A percentile compares a stretch with the other conserved stretches of the same genome.
Conservation (phyloP, 129 eudicot species). For the Artemisia tridentata region DNA sequence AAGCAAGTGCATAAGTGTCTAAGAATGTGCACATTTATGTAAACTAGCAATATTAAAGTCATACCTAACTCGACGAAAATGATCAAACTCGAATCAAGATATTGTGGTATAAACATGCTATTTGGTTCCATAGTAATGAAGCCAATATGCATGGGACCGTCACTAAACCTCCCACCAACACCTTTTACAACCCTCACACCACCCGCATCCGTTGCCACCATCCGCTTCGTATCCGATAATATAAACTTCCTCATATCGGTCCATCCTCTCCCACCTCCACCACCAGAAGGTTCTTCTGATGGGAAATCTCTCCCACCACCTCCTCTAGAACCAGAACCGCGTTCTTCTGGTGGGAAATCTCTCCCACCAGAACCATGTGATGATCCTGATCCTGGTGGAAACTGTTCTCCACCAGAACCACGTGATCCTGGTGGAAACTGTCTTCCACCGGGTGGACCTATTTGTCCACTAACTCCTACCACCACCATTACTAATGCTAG, state of each 20-base stretch:
- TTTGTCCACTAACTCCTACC: conserved; percentile 15
- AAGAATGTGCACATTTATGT: no score
- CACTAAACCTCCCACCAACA: conserved; percentile 23
- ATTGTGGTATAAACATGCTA: conserved; percentile 78
- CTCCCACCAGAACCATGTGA: background rate
- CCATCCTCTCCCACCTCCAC: conserved; percentile 21
- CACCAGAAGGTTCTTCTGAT: conserved; percentile 18
- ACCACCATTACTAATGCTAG: background rate
- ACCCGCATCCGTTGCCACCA: conserved; percentile 78
- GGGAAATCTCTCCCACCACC: conserved; percentile 25
- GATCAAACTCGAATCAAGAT: conserved; percentile 72
- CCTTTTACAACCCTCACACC: conserved; percentile 75
- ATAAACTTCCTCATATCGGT: conserved; percentile 39
- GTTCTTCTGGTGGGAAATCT: conserved; percentile 3
- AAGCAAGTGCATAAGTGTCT: no score
- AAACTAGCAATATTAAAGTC: no score
- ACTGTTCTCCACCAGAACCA: conserved; percentile 11
- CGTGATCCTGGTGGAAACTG: background rate
- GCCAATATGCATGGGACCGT: conserved; percentile 70
- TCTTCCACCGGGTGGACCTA: no score
- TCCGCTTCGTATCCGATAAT: conserved; percentile 45
- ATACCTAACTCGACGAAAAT: conserved; percentile 71
- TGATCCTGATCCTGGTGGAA: conserved; percentile 28
- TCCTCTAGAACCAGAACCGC: background rate
- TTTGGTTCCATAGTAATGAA: conserved; percentile 88